Evolutionary conservation across 257 asterid genomes (phyloP), one percentile per base, ranked within the genome.

Genomic region (Lycium ferocissimum): DNA sequence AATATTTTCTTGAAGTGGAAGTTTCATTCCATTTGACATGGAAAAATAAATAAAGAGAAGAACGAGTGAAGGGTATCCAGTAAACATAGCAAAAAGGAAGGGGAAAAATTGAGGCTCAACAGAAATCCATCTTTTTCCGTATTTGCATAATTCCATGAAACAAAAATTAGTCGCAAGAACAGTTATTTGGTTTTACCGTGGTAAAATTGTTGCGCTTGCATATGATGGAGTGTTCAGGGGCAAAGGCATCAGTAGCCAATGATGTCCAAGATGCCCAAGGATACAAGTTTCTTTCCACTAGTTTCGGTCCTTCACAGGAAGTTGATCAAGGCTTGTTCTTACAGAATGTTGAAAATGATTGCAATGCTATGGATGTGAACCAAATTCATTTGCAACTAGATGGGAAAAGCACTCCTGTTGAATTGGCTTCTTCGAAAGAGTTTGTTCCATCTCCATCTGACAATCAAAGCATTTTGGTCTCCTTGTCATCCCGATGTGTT

Each of bases 401-500:
- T 87, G 88, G 84, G 71, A 91, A 86, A 61, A 90, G 80, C 75
- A 61, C 85, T 85, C 63, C 14, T 14, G 92, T 87, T 83, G 92
- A 93, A 81, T 89, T 90, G 71, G 85, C 85, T 80, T 82, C 92
- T 87, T 63, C 80, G 22, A 93, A 92, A 88, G 98, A 91, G 71
- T 90, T 95, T 88, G 95, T 93, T 35, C 98, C 98, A 51, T 90
- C 98, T 84, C 97, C 98, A 35, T 92, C 99, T 49, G 97, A 96
- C 85, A 94, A 92, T 87, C 98, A 94, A 87, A 95, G 98, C 91
- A 96, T 96, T 88, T 86, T 96, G 86, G 99, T 96, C 79, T 92
- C 99, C 84, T 88, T 95, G 82, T 96, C 98, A 43, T 95, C 99
- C 2, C 89, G 98, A 83, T 95, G 98, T 84, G 94, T 96, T 79